These are phyloP conservation scores for Astragalus glycyphyllos DNA, from an alignment of 306 rosid species.

Conservation along the genomic window DNA sequence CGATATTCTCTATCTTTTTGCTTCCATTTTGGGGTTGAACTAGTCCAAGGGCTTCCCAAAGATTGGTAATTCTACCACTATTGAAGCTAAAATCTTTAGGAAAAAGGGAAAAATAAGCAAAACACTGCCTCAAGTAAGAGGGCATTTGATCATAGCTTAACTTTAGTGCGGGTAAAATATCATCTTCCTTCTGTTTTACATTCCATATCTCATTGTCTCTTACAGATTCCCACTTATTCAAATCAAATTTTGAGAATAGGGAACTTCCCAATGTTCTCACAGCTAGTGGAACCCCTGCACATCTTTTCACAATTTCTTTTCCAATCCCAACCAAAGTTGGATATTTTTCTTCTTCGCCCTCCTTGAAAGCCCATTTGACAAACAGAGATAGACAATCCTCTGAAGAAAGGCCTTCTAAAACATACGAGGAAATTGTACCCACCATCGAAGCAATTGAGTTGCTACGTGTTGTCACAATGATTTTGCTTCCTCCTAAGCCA, in stretches of 20 bases:
- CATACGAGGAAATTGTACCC: not conserved
- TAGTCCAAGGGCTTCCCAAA: not conserved
- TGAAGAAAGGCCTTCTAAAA: not conserved
- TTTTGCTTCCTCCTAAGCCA: not conserved
- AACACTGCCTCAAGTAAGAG: slow-evolving; percentile 20
- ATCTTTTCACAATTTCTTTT: slow-evolving; percentile 35
- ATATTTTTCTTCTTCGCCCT: not conserved
- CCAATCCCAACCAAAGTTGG: not conserved
- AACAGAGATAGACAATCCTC: not conserved
- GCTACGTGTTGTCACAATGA: slow-evolving; percentile 29
- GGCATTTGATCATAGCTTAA: no score
- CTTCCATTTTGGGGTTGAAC: not conserved
- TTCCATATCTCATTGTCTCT: not conserved
- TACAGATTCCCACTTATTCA: slow-evolving; percentile 1
- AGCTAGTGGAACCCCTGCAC: not conserved
- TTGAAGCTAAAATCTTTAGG: not conserved
- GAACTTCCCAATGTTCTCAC: slow-evolving; percentile 23
- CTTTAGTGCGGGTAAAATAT: no score
- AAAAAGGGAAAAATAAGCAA: slow-evolving; percentile 15
- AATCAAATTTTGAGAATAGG: not conserved
- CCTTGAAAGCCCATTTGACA: slow-evolving; percentile 34
- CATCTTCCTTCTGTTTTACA: no score
- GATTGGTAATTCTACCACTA: not conserved
- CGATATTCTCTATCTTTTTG: not conserved
- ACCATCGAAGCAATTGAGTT: slow-evolving; percentile 33